These are phyloP conservation scores for Polyplosphaeria fusca DNA, from an alignment of 495 filamentous ascomycete species.

Conservation along the genomic window DNA sequence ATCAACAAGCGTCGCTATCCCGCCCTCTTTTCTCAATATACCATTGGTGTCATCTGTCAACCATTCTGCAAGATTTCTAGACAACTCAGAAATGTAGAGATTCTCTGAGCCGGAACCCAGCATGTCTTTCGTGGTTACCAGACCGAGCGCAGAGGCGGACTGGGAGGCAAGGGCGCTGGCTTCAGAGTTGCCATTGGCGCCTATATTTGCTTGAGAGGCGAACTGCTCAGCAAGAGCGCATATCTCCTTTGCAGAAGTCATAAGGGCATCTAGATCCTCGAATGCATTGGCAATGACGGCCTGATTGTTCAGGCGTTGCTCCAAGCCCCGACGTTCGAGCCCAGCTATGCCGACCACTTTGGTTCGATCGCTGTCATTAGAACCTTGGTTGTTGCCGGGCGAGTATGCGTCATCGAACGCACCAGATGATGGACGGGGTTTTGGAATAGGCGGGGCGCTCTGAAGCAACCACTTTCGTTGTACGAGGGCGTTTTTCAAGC, in stretches of 20 bases:
- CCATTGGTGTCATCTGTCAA: slow-evolving; percentile 84
- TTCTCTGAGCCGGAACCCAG: slow-evolving; percentile 57
- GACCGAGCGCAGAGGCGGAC: slow-evolving; percentile 78
- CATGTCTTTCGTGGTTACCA: slow-evolving; percentile 94
- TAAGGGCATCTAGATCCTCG: slow-evolving; percentile 93
- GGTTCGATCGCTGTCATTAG: slow-evolving; percentile 42
- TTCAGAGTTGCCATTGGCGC: slow-evolving; percentile 55
- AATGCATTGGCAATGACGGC: slow-evolving; percentile 90
- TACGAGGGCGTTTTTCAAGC: slow-evolving; percentile 78
- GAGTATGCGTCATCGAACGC: slow-evolving; percentile 18
- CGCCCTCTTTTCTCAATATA: slow-evolving; percentile 77
- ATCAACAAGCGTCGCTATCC: slow-evolving; percentile 92
- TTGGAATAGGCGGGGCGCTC: slow-evolving; percentile 84
- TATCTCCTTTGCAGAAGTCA: slow-evolving; percentile 95
- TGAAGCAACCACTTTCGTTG: slow-evolving; percentile 97
- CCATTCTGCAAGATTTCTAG: slow-evolving; percentile 88
- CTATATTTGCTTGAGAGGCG: slow-evolving; percentile 61
- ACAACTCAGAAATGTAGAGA: slow-evolving; percentile 71
- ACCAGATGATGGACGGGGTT: slow-evolving; percentile 43
- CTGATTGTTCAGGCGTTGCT: slow-evolving; percentile 86
- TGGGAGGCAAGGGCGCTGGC: slow-evolving; percentile 73
- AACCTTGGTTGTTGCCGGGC: not conserved
- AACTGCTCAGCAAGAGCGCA: slow-evolving; percentile 90
- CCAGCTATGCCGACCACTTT: slow-evolving; percentile 87
- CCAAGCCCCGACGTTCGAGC: slow-evolving; percentile 76